These are phyloP conservation scores for Corynespora cassiicola DNA, from an alignment of 2,329 filamentous ascomycete genomes.

Conservation along the genomic window DNA sequence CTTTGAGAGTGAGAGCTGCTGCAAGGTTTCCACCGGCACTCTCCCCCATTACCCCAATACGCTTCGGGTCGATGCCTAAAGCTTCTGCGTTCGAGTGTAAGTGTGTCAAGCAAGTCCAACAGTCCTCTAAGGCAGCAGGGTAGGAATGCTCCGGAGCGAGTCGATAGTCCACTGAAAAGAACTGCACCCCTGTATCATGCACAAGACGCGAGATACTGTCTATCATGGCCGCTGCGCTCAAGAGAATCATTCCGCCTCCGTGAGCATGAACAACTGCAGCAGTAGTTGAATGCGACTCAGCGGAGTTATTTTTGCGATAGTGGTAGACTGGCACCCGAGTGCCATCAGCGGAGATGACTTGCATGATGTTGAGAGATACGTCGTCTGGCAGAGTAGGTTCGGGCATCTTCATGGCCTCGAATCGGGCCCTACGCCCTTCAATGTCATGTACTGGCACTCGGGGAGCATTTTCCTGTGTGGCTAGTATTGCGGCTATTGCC, in stretches of 20 bases:
- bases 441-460: no score
- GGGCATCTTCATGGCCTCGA: no score
- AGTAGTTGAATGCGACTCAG: no score
- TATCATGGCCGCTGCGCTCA: conserved; percentile 28
- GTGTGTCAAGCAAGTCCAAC: conserved; percentile 50
- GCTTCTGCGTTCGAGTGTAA: conserved; percentile 44
- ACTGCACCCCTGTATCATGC: conserved; percentile 30
- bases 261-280: conserved; percentile 38
- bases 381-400: no score
- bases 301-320: no score
- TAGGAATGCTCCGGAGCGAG: conserved; percentile 14
- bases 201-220: conserved; percentile 17
- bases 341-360: no score
- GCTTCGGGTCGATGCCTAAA: conserved; percentile 48
- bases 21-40: conserved; percentile 54
- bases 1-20: conserved; percentile 47
- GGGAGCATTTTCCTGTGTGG: no score
- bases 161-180: conserved; percentile 19
- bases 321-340: no score
- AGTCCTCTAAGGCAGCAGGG: conserved; percentile 35
- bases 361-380: no score
- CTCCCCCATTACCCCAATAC: conserved; percentile 52
- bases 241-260: conserved; percentile 50
- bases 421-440: no score
- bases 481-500: no score